Conservation (phyloP, 495 filamentous ascomycete species). For the Pyrenopolyporus hunteri region DNA sequence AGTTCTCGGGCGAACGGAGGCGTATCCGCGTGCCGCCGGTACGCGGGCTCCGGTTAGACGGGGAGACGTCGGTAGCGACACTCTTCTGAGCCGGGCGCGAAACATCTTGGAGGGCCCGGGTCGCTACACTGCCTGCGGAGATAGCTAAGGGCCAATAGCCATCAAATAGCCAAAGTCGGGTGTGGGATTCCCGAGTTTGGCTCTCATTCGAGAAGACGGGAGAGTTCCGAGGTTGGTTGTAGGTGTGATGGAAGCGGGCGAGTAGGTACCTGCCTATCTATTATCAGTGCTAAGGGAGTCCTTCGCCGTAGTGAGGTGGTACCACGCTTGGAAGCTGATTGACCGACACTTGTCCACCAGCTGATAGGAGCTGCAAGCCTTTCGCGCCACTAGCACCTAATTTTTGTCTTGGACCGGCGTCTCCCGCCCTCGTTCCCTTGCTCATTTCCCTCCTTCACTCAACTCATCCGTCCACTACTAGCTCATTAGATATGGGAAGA, state of each 20-base stretch:
- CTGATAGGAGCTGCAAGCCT: not conserved
- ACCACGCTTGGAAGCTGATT: not conserved
- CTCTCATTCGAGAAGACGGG: not conserved
- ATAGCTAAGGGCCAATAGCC: slow-evolving; percentile 1
- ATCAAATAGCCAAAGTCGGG: slow-evolving; percentile 7
- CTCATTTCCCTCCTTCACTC: not conserved
- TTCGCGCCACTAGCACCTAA: not conserved
- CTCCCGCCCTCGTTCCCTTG: not conserved
- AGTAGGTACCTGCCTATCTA: not conserved
- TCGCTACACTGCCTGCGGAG: not conserved
- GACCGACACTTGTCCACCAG: not conserved
- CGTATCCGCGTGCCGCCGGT: slow-evolving; percentile 5
- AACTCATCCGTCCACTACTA: too few species aligned
- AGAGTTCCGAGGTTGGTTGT: not conserved
- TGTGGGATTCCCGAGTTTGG: not conserved
- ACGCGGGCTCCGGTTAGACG: not conserved
- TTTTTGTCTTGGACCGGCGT: not conserved
- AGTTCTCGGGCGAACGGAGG: not conserved
- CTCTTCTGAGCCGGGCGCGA: slow-evolving; percentile 18
- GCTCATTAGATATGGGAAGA: too few species aligned
- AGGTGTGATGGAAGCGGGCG: not conserved
- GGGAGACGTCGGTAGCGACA: slow-evolving; percentile 2
- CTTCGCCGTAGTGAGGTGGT: too few species aligned
- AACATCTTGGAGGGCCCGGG: slow-evolving; percentile 14
- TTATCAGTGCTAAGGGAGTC: too few species aligned